Evolutionary conservation across 1,284 basidiomycete genomes (phyloP), one percentile per base, ranked within the genome.

Genomic region (Pseudozyma sp.): DNA sequence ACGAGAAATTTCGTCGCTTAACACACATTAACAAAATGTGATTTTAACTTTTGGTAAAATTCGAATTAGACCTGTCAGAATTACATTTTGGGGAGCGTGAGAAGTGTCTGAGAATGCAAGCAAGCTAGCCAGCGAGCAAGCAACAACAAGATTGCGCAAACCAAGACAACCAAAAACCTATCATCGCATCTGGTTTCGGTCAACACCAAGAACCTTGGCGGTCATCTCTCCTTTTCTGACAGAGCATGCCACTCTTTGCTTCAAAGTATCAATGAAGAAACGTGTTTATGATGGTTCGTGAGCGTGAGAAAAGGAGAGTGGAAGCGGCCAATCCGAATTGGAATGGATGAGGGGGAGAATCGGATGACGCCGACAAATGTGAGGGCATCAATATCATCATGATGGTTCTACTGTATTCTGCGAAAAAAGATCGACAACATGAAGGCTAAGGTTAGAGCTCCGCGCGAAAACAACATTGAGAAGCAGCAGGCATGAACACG

Each of bases 61-160:
- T 11, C 7, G 35, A 44, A 44, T 16, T 43, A 14, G 14, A 44
- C 10, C n/a, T 21, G 38, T 25, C 12, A 34, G 12, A 49, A 45
- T 11, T 5, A 45, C 10, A 12, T 18, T 1, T 31, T 12, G 19
- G 5, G 8, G 52, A 59, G 58, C 58, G 58, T 59, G 58, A 59
- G 58, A 59, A 59, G 49, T 59, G 43, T 47, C 58, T 51, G 16
- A 31, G 43, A 52, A 59, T 52, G 50, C 39, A 35, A 38, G 25
- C n/a, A 31, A 18, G 9, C 50, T 5, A 40, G 21, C 43, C 43
- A 34, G 39, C 52, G 16, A 51, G 8, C 19, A 9, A 31, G 25
- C 25, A 14, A 14, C 19, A 18, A 44, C 43, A 44, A 44, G 43
- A 18, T 44, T 44, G 43, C 9, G 43, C n/a, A 44, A 16, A 18